Evolutionary conservation across 371 early-diverging fungal species (phyloP).

Genomic region (Mucor piriformis): DNA sequence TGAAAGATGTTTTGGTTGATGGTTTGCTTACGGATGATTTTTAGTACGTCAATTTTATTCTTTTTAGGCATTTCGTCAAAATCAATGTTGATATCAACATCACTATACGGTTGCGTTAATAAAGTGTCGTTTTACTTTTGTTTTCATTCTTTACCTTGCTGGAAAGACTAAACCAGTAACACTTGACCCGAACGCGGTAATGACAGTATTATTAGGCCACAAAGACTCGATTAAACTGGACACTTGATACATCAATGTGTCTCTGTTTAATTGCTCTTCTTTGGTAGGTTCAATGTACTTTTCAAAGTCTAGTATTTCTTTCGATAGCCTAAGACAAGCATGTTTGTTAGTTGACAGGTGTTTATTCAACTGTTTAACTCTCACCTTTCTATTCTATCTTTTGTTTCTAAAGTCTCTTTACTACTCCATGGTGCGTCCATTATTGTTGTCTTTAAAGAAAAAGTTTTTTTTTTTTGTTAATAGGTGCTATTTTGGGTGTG

Average conservation of each 20-base stretch:
- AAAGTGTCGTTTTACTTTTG: too few relatives aligned
- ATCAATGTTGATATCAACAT: slow-evolving; percentile 28
- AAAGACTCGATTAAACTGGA: background rate
- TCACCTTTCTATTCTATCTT: slow-evolving; percentile 10
- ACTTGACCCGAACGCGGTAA: slow-evolving; percentile 23
- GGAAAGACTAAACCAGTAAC: slow-evolving; percentile 30
- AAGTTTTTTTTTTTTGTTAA: background rate
- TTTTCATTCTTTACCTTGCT: slow-evolving; percentile 14
- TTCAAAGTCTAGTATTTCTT: slow-evolving; percentile 30
- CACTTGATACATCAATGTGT: slow-evolving; percentile 1
- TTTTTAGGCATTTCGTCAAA: background rate
- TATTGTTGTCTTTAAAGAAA: background rate
- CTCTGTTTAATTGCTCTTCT: slow-evolving; percentile 15
- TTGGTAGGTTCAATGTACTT: slow-evolving; percentile 26
- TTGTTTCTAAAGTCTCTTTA: slow-evolving; percentile 7
- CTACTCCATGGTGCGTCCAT: slow-evolving; percentile 32
- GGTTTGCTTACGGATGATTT: slow-evolving; percentile 8
- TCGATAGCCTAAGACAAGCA: slow-evolving; percentile 27
- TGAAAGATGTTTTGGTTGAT: background rate
- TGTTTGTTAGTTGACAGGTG: too few relatives aligned
- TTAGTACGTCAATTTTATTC: slow-evolving; percentile 2
- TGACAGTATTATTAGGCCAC: background rate
- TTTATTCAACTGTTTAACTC: too few relatives aligned
- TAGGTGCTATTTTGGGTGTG: too few relatives aligned
- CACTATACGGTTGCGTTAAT: slow-evolving; percentile 8